A percentile compares a stretch with the other conserved stretches of the same genome.
Conservation (phyloP, 257 asterid genomes). For the Solanum tarapatanum region DNA sequence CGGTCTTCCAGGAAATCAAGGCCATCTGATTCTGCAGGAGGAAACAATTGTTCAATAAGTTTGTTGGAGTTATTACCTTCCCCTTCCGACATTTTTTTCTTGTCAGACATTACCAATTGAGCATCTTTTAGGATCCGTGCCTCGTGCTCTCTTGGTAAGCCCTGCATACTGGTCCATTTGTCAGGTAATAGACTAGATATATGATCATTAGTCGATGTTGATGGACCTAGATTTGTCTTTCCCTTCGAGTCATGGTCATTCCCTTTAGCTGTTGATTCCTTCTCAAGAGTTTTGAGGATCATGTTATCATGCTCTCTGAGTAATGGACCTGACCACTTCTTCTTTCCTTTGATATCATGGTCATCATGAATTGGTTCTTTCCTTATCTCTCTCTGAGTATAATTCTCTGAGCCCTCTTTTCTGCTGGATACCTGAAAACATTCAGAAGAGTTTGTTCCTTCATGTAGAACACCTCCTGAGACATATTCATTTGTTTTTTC, state of each 20-base stretch:
- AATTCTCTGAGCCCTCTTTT: not conserved
- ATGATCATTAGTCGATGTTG: not conserved
- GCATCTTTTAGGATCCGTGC: not conserved
- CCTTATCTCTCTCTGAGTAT: not conserved
- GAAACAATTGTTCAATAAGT: not conserved
- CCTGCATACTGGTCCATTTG: not conserved
- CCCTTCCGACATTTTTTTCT: not conserved
- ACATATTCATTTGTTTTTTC: not conserved
- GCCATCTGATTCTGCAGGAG: not conserved
- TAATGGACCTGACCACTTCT: not conserved
- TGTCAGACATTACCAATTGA: not conserved
- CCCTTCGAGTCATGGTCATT: not conserved
- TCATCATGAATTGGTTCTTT: not conserved
- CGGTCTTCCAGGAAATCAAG: not conserved
- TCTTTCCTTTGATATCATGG: not conserved
- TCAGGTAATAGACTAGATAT: not conserved
- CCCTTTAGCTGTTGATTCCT: not conserved
- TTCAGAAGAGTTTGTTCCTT: not conserved
- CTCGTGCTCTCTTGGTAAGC: not conserved
- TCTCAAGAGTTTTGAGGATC: not conserved
- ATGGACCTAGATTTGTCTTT: not conserved
- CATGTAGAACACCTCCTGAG: not conserved
- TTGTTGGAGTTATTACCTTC: not conserved
- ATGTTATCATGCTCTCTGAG: not conserved
- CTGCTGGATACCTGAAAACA: not conserved